phyloP scores from a whole-genome alignment of 2,329 filamentous ascomycete species.

The Bisporella sp. region DNA sequence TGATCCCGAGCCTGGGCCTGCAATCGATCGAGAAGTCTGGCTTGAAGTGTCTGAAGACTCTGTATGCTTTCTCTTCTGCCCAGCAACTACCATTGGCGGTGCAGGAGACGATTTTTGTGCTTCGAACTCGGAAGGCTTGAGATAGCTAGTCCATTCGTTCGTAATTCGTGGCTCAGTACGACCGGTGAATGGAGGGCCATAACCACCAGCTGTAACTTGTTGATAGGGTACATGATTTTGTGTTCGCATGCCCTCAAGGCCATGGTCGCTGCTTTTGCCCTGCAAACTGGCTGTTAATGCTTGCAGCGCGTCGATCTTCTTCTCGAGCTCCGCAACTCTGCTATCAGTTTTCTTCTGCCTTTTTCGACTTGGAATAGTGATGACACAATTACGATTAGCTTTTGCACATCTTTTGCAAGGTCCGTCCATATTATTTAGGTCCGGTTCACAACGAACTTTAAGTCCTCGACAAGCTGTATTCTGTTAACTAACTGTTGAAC shows the following conservation, averaged over 20 bases:
- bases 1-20: background rate
- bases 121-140: constrained; percentile 20
- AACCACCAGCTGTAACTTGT: constrained; percentile 26
- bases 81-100: constrained; percentile 27
- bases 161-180: constrained; percentile 14
- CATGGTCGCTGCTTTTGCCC: constrained; percentile 19
- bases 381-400: constrained; percentile 31
- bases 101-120: constrained; percentile 12
- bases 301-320: constrained; percentile 33
- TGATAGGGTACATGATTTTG: constrained; percentile 21
- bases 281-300: constrained; percentile 27
- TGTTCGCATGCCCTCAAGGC: background rate
- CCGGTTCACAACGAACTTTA: constrained; percentile 35
- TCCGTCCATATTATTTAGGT: constrained; percentile 25
- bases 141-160: constrained; percentile 20
- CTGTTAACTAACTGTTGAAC: too few species aligned
- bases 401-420: constrained; percentile 34
- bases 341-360: constrained; percentile 38
- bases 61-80: constrained; percentile 27
- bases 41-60: constrained; percentile 14
- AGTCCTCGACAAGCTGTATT: constrained; percentile 30
- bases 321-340: constrained; percentile 36
- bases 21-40: background rate
- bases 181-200: constrained; percentile 15
- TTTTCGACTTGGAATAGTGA: constrained; percentile 34